These are phyloP conservation scores for Hygrocybe punicea DNA, from an alignment of 768 basidiomycete genomes.

Conservation along the genomic window DNA sequence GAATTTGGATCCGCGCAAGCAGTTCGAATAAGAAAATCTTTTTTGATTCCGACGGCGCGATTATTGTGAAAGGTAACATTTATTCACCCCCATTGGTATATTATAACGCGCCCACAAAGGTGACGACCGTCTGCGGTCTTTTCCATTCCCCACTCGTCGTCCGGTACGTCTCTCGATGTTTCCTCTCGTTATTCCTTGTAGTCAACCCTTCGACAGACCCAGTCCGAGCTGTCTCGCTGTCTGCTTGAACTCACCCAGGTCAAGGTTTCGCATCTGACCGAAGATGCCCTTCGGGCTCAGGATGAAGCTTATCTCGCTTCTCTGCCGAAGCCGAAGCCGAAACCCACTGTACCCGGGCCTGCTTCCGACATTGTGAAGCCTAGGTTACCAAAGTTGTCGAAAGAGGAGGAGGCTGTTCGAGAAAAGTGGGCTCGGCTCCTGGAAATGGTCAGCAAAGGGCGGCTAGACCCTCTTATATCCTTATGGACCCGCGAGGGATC, in stretches of 20 bases:
- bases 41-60: slow-evolving; percentile 79
- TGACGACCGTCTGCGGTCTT: slow-evolving; percentile 81
- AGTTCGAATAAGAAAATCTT: slow-evolving; percentile 86
- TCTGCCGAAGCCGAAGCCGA: slow-evolving; percentile 72
- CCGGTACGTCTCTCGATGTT: slow-evolving; percentile 55
- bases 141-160: slow-evolving; percentile 94
- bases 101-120: background rate
- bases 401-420: slow-evolving; percentile 74
- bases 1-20: slow-evolving; percentile 89
- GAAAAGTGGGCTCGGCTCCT: slow-evolving; percentile 81
- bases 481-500: slow-evolving; percentile 78
- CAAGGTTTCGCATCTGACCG: slow-evolving; percentile 83
- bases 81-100: background rate
- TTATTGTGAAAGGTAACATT: slow-evolving; percentile 58
- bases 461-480: slow-evolving; percentile 70
- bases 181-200: background rate
- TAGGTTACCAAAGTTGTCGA: slow-evolving; percentile 59
- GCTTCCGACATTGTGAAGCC: slow-evolving; percentile 43
- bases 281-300: slow-evolving; percentile 75
- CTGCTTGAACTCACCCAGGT: slow-evolving; percentile 79
- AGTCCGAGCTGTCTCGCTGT: slow-evolving; percentile 84
- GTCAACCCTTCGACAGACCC: slow-evolving; percentile 54
- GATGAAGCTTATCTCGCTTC: slow-evolving; percentile 90
- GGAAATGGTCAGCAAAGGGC: slow-evolving; percentile 89
- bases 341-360: slow-evolving; percentile 36